These are phyloP conservation scores for Physcomitrellopsis africana DNA, from an alignment of 225 moss, liverwort and hornwort genomes.

Conservation along the genomic window DNA sequence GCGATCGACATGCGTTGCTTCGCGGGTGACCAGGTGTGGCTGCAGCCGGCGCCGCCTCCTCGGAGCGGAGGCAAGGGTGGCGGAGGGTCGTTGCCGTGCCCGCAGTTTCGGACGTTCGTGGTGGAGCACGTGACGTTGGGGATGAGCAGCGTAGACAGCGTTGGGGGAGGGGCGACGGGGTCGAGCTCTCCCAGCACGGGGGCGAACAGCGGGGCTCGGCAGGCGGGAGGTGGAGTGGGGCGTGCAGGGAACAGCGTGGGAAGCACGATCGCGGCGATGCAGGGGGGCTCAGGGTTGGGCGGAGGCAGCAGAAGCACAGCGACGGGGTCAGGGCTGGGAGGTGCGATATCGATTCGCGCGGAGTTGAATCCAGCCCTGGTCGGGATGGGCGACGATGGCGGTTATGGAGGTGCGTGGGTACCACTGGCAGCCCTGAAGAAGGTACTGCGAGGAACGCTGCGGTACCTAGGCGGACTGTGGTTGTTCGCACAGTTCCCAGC, in stretches of 20 bases:
- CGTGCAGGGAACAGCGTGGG: conserved; percentile 42
- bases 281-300: conserved; percentile 30
- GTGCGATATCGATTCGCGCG: conserved; percentile 61
- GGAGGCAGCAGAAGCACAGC: conserved; percentile 45
- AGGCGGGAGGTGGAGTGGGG: conserved; percentile 30
- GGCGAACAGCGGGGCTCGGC: conserved; percentile 46
- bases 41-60: conserved; percentile 95
- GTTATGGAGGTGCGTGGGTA: conserved; percentile 99
- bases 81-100: conserved; percentile 90
- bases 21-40: conserved; percentile 97
- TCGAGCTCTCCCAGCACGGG: conserved; percentile 37
- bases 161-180: conserved; percentile 43
- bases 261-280: conserved; percentile 25
- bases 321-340: conserved; percentile 39
- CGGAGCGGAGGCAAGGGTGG: conserved; percentile 53
- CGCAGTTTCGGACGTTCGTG: conserved; percentile 97
- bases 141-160: conserved; percentile 65
- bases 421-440: conserved; percentile 95
- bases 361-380: conserved; percentile 82
- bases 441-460: conserved; percentile 84
- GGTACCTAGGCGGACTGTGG: conserved; percentile 95
- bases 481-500: conserved; percentile 95
- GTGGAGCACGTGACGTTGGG: conserved; percentile 85
- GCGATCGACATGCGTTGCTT: conserved; percentile 98
- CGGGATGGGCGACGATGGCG: conserved; percentile 95